Evolutionary conservation across 176 grass and related monocot genomes (phyloP).

Genomic region (Bromus sterilis): DNA sequence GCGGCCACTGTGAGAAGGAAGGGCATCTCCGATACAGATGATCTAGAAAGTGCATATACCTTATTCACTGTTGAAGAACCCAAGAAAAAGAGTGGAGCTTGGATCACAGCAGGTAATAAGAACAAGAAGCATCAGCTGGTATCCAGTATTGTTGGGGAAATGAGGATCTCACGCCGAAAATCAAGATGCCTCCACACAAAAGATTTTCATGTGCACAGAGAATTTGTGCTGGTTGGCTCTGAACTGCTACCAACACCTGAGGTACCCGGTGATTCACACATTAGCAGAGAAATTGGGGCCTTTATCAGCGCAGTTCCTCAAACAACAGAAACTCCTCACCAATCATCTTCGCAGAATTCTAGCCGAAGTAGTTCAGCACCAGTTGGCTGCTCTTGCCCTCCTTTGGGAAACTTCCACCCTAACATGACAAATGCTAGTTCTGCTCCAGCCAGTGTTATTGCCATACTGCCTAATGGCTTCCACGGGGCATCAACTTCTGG

Average conservation of each 20-base stretch:
- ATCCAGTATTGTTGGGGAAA: conserved; percentile 55
- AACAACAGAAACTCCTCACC: conserved; percentile 25
- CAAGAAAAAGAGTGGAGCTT: conserved; percentile 52
- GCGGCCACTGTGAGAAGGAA: conserved; percentile 64
- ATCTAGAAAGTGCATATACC: conserved; percentile 57
- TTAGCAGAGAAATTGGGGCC: conserved; percentile 61
- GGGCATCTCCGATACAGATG: conserved; percentile 28
- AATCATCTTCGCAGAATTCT: conserved; percentile 9
- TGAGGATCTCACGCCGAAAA: conserved; percentile 44
- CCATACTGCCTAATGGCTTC: conserved; percentile 69
- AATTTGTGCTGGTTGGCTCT: conserved; percentile 82
- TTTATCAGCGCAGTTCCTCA: conserved; percentile 49
- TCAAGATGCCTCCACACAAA: conserved; percentile 34
- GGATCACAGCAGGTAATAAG: conserved; percentile 61
- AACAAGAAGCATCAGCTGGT: conserved; percentile 68
- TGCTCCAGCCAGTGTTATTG: conserved; percentile 22
- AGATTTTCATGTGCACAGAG: conserved; percentile 37
- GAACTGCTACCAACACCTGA: conserved; percentile 37
- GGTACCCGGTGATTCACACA: conserved; percentile 26
- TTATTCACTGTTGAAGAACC: conserved; percentile 66
- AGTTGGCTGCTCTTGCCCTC: conserved; percentile 16
- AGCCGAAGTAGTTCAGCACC: not conserved
- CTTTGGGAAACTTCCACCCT: conserved; percentile 24
- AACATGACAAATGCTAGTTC: conserved; percentile 23
- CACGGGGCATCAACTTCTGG: conserved; percentile 54